Evolutionary conservation across 805 yeast species (phyloP), one percentile per base, ranked within the genome.

Genomic region (Priceomyces haplophilus): DNA sequence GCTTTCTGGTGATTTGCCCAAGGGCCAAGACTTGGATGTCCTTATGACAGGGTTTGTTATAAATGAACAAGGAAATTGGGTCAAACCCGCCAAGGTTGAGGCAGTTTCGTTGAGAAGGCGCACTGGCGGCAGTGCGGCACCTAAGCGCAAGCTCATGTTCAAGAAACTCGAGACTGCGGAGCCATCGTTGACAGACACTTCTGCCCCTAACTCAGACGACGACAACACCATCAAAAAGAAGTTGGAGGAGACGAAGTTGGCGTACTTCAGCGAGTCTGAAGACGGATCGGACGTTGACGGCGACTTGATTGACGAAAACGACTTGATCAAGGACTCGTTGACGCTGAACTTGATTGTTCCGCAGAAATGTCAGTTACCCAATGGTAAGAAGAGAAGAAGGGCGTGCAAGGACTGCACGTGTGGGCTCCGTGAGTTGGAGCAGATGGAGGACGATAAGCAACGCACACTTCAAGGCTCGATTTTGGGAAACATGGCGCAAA

Each of bases 321-420:
- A 61, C 34, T 58, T 76, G 25, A 58, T 76, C 34, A 49, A 53
- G 21, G 63, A 64, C 12, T 39, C 62, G 1, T 52, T 59, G 11
- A 46, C 52, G 7, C 47, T 51, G 31, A 67, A 73, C 47, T 65
- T 80, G 38, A 69, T 78, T 19, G 72, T 76, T 23, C 91, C 93
- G 12, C 71, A 75, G 37, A 72, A 75, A 51, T 81, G 88, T 58
- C 78, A 75, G 50, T 56, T 65, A 45, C 65, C 72, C 13, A 69
- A 58, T 37, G 81, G 80, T 29, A 77, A 75, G 52, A 78, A 76
- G 65, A 77, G 96, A 61, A 80, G 91, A 70, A 88, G 83, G 67
- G 99, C 99, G 0, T 93, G 99, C 72, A 93, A 90, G 67, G 97
- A 93, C 65, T 93, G 99, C 65, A 85, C 97, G 0, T 93, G 99